These are phyloP conservation scores for Lactifluus subvellereus DNA, from an alignment of 768 basidiomycete species.

Conservation along the genomic window DNA sequence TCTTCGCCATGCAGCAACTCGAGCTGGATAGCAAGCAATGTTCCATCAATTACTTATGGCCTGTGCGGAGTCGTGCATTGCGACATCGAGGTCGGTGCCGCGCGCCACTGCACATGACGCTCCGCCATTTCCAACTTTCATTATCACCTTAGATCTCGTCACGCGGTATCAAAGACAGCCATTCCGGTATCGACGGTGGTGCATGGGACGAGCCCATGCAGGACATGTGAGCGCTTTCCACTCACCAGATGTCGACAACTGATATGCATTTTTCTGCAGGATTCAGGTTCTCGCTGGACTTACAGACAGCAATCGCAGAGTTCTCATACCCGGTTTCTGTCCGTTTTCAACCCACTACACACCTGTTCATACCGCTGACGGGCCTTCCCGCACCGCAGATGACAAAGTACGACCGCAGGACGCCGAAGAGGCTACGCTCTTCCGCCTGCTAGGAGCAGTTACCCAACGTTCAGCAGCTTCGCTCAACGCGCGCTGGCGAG, in stretches of 20 bases:
- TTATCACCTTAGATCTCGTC: constrained; percentile 51
- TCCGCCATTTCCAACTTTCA: background rate
- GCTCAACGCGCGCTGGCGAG: constrained; percentile 77
- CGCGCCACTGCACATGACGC: background rate
- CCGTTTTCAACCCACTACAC: background rate
- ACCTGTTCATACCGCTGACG: background rate
- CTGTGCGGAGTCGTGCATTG: constrained; percentile 92
- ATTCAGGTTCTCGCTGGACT: constrained; percentile 65
- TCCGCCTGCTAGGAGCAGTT: constrained; percentile 61
- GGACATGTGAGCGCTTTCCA: constrained; percentile 60
- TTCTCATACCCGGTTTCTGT: constrained; percentile 83
- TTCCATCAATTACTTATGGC: constrained; percentile 93
- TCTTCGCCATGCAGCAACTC: constrained; percentile 58
- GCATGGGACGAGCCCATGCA: constrained; percentile 84
- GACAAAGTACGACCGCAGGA: constrained; percentile 69
- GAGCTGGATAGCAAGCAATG: constrained; percentile 91
- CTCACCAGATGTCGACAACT: background rate
- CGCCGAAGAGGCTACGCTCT: constrained; percentile 59
- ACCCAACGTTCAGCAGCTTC: constrained; percentile 62
- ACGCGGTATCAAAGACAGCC: constrained; percentile 63
- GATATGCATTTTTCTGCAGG: background rate
- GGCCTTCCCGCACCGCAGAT: constrained; percentile 38
- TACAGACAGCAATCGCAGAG: constrained; percentile 48
- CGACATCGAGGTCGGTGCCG: constrained; percentile 52
- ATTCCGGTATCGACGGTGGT: constrained; percentile 94